Conservation (phyloP, 148 eudicot genomes). For the Salicornia ramosissima region DNA sequence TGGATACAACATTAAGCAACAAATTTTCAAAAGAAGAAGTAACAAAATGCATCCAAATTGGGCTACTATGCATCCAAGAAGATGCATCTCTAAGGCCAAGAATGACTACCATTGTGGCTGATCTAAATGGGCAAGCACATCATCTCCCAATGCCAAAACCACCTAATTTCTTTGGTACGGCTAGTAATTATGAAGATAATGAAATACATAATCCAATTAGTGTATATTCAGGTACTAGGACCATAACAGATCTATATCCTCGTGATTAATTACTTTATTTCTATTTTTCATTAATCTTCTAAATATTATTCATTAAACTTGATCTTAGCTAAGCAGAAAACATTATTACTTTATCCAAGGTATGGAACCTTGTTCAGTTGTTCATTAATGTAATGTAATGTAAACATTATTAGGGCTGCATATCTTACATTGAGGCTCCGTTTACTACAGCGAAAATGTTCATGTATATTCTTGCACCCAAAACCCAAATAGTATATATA, state of each 20-base stretch:
- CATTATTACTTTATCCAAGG: too few species aligned
- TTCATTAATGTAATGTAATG: too few species aligned
- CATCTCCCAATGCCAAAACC: slow-evolving; percentile 8
- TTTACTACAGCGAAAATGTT: too few species aligned
- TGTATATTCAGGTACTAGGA: background rate
- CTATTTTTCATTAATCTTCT: too few species aligned
- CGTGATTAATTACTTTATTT: background rate
- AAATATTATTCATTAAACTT: too few species aligned
- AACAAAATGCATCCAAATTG: slow-evolving; percentile 24
- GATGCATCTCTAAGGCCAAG: slow-evolving; percentile 18
- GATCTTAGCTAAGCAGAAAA: too few species aligned
- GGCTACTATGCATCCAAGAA: slow-evolving; percentile 27
- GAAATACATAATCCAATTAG: background rate
- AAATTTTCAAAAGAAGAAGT: slow-evolving; percentile 14
- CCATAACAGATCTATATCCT: slow-evolving; percentile 2
- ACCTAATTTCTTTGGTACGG: slow-evolving; percentile 1
- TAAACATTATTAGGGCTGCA: too few species aligned
- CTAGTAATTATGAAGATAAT: background rate
- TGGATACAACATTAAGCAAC: slow-evolving; percentile 15
- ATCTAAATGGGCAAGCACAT: slow-evolving; percentile 7
- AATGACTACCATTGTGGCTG: slow-evolving; percentile 16
- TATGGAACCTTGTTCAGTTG: too few species aligned
- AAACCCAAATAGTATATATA: too few species aligned
- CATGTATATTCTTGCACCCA: too few species aligned
- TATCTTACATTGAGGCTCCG: too few species aligned